phyloP scores from a whole-genome alignment of 176 grass and related monocot species.

The Bromus sterilis region DNA sequence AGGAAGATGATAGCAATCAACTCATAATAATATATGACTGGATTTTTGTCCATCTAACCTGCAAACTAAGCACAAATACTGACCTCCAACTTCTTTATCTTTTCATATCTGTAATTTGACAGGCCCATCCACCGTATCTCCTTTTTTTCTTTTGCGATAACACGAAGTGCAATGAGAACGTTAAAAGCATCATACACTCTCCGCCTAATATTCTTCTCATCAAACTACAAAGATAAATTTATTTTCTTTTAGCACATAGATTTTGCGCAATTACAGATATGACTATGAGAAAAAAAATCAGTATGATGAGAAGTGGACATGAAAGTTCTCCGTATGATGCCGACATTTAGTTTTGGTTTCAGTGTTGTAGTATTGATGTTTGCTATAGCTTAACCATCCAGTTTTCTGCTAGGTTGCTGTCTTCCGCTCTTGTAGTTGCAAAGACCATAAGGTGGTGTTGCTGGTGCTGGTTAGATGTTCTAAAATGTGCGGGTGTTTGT shows the following conservation, averaged over 20 bases:
- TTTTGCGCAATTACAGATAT: not conserved
- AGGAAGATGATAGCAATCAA: constrained; percentile 19
- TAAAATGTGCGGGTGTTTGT: not conserved
- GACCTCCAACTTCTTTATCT: constrained; percentile 67
- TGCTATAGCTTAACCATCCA: not conserved
- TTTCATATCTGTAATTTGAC: constrained; percentile 52
- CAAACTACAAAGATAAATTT: constrained; percentile 56
- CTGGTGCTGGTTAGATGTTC: not conserved
- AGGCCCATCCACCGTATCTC: constrained; percentile 95
- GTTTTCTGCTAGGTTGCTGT: not conserved
- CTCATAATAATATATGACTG: not conserved
- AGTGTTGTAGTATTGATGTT: not conserved
- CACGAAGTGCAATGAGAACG: constrained; percentile 83
- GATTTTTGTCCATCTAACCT: not conserved
- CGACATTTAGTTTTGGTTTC: not conserved
- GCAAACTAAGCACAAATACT: constrained; percentile 34
- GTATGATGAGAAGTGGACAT: not conserved
- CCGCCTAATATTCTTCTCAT: constrained; percentile 95
- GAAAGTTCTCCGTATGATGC: not conserved
- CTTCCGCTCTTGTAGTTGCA: not conserved
- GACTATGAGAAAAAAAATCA: too few species aligned
- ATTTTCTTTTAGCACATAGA: not conserved
- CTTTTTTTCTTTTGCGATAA: constrained; percentile 91
- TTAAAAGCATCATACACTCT: constrained; percentile 98
- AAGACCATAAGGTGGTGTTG: not conserved